These are phyloP conservation scores for Sideroxylon spinosum DNA, from an alignment of 179 eudicot genomes.

Conservation along the genomic window DNA sequence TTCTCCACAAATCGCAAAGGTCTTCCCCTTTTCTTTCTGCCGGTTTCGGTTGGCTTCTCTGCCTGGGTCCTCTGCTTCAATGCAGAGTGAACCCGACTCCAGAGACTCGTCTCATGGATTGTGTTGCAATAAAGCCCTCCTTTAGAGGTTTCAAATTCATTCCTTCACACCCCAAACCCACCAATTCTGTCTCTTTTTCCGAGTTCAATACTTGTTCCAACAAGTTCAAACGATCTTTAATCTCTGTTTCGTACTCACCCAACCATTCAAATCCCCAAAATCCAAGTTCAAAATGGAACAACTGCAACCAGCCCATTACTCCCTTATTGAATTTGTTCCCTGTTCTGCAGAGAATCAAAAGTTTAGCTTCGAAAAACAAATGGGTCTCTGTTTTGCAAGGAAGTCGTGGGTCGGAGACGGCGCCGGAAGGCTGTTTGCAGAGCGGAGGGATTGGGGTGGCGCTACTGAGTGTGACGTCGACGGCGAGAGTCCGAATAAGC, in stretches of 20 bases:
- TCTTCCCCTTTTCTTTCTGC: conserved; percentile 26
- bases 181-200: neutral
- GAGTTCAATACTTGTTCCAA: conserved; percentile 28
- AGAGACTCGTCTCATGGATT: conserved; percentile 15
- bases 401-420: too few relatives aligned
- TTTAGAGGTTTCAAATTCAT: conserved; percentile 22
- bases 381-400: conserved; percentile 24
- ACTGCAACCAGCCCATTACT: neutral
- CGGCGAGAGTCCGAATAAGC: conserved; percentile 57
- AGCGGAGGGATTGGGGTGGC: conserved; percentile 61
- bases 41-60: neutral
- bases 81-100: conserved; percentile 9
- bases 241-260: neutral
- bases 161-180: neutral
- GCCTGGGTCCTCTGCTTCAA: neutral
- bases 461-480: conserved; percentile 50
- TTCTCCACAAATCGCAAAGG: conserved; percentile 12
- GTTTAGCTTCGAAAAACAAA: conserved; percentile 13
- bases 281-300: neutral
- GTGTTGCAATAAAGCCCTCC: conserved; percentile 11
- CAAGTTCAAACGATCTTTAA: conserved; percentile 3
- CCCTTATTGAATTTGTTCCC: neutral
- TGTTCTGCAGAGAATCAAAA: neutral
- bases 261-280: conserved; percentile 9
- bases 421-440: conserved; percentile 22